A percentile compares a stretch with the other conserved stretches of the same genome.
Evolutionary conservation across 345 rosid species (phyloP).

Genomic region (Brassica carinata): DNA sequence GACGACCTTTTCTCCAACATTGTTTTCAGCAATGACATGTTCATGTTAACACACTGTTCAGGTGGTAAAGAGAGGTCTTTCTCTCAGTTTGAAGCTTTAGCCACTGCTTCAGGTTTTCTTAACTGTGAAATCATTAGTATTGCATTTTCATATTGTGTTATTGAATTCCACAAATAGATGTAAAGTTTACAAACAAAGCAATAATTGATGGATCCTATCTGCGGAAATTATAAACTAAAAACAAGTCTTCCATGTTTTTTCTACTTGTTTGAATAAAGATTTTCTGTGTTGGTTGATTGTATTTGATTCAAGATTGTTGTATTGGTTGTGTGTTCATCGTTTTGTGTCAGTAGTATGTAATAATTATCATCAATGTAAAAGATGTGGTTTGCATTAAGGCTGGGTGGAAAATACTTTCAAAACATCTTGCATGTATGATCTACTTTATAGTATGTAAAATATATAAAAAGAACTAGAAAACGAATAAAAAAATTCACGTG

Average conservation of each 20-base stretch:
- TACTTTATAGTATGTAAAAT: neutral
- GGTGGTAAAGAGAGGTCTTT: conserved; percentile 53
- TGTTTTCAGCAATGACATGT: conserved; percentile 38
- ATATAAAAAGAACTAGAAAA: neutral
- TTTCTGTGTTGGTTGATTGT: neutral
- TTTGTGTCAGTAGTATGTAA: neutral
- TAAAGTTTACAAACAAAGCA: neutral
- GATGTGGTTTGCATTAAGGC: neutral
- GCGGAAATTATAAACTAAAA: neutral
- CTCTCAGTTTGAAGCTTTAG: conserved; percentile 42
- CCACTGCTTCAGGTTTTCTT: conserved; percentile 11
- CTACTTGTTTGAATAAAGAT: neutral
- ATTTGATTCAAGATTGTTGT: neutral
- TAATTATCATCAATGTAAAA: neutral
- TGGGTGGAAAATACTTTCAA: neutral
- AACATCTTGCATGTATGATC: neutral
- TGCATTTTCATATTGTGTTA: conserved; percentile 1
- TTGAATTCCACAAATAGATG: conserved; percentile 21
- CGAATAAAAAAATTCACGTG: neutral
- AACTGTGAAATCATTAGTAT: neutral
- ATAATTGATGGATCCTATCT: neutral
- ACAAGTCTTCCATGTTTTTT: neutral
- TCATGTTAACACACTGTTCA: conserved; percentile 41
- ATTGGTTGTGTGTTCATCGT: neutral
- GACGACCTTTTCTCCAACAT: conserved; percentile 6